A percentile compares a stretch with the other conserved stretches of the same genome.
Conservation (phyloP, 2,329 filamentous ascomycete genomes). For the Trichophaea hybrida region DNA sequence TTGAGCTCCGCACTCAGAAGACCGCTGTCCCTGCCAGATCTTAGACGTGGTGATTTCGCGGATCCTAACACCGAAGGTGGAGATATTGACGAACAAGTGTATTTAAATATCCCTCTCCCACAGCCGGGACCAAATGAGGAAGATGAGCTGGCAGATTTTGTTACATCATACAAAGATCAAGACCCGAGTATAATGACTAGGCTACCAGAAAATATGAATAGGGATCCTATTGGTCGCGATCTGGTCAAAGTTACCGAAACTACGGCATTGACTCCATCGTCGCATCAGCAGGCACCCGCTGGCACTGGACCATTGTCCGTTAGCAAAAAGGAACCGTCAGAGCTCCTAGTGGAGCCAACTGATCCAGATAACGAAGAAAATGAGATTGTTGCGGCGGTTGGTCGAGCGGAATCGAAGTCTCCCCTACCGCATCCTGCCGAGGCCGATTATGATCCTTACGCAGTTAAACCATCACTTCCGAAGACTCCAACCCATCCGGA, state of each 20-base stretch:
- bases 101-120: slow-evolving; percentile 9
- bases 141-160: not conserved
- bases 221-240: not conserved
- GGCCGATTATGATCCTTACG: not conserved
- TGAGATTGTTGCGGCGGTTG: not conserved
- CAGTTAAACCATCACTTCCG: not conserved
- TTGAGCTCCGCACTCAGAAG: slow-evolving; percentile 7
- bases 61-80: slow-evolving; percentile 10
- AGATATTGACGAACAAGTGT: not conserved
- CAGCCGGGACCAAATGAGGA: not conserved
- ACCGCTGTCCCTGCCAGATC: slow-evolving; percentile 15
- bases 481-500: not conserved
- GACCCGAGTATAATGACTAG: not conserved
- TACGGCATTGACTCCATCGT: too few species aligned
- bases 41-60: slow-evolving; percentile 21
- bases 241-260: too few species aligned
- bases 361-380: not conserved
- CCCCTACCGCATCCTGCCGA: not conserved
- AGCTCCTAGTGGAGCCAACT: too few species aligned
- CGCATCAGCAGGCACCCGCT: too few species aligned
- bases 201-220: not conserved
- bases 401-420: not conserved
- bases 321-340: too few species aligned
- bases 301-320: too few species aligned
- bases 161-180: too few species aligned